Percentiles rank a stretch among this genome's conserved stretches.
Evolutionary conservation across 1,284 basidiomycete species (phyloP).

Genomic region (Boletus sp.): DNA sequence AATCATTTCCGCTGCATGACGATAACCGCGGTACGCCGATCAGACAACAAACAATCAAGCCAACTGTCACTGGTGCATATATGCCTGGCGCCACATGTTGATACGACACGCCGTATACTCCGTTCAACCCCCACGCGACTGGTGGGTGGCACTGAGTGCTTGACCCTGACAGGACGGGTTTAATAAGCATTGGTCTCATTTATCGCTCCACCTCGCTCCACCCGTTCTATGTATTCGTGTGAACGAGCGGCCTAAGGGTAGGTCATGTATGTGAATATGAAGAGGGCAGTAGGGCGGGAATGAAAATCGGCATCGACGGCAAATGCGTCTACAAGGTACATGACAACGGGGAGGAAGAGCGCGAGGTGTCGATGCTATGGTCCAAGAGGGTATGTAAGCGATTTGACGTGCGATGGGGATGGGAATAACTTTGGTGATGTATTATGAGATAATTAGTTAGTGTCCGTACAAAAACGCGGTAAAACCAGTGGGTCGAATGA

Average conservation of each 20-base stretch:
- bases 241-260: not conserved
- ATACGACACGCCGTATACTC: no score
- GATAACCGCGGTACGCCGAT: no score
- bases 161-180: no score
- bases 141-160: not conserved
- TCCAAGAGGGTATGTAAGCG: conserved; percentile 14
- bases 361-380: conserved; percentile 9
- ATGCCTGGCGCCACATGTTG: no score
- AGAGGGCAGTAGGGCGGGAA: conserved; percentile 15
- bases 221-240: no score
- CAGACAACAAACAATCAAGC: no score
- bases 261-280: not conserved
- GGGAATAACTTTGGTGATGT: not conserved
- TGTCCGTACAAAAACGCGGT: conserved; percentile 1
- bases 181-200: no score
- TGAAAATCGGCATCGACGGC: conserved; percentile 11
- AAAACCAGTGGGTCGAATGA: not conserved
- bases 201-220: not conserved
- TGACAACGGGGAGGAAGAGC: not conserved
- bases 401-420: conserved; percentile 5
- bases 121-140: not conserved
- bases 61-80: no score
- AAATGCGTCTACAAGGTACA: not conserved
- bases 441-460: conserved; percentile 22
- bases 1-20: no score